phyloP scores from a whole-genome alignment of 1,139 yeast species.

The Kazachstania sp. region DNA sequence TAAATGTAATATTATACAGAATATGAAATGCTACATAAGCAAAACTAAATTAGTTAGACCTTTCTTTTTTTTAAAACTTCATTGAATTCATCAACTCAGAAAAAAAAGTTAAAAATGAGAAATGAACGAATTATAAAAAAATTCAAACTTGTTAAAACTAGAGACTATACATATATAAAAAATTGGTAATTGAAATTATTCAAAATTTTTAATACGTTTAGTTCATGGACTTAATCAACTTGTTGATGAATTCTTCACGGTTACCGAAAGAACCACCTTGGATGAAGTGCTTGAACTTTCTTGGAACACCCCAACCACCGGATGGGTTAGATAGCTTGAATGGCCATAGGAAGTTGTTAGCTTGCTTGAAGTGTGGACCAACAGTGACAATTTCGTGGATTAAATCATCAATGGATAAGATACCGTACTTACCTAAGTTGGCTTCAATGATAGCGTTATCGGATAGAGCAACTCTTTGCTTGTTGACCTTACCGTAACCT shows the following conservation, averaged over 20 bases:
- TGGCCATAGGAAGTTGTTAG: conserved; percentile 99
- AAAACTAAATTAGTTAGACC: neutral
- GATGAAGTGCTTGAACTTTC: conserved; percentile 99
- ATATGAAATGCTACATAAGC: conserved; percentile 2
- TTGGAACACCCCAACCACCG: conserved; percentile 99
- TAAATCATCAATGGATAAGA: conserved; percentile 91
- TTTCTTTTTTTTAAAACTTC: neutral
- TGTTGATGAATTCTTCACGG: conserved; percentile 98
- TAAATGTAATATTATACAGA: conserved; percentile 2
- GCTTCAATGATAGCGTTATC: conserved; percentile 95
- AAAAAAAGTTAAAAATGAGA: too few relatives aligned
- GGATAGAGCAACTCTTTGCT: conserved; percentile 92
- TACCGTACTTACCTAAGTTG: conserved; percentile 91
- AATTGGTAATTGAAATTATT: neutral
- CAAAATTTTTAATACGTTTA: conserved; percentile 33
- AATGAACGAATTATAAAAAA: neutral
- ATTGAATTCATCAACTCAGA: too few relatives aligned
- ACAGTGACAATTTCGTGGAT: conserved; percentile 98
- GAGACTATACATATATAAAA: conserved; percentile 2
- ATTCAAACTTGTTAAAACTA: neutral
- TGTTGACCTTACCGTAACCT: conserved; percentile 99
- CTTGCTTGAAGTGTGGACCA: conserved; percentile 99
- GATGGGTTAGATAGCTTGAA: conserved; percentile 98
- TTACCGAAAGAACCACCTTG: conserved; percentile 99
- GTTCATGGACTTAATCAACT: conserved; percentile 96